Conservation (phyloP, 2,329 filamentous ascomycete species). For the Neoascochyta sp. region DNA sequence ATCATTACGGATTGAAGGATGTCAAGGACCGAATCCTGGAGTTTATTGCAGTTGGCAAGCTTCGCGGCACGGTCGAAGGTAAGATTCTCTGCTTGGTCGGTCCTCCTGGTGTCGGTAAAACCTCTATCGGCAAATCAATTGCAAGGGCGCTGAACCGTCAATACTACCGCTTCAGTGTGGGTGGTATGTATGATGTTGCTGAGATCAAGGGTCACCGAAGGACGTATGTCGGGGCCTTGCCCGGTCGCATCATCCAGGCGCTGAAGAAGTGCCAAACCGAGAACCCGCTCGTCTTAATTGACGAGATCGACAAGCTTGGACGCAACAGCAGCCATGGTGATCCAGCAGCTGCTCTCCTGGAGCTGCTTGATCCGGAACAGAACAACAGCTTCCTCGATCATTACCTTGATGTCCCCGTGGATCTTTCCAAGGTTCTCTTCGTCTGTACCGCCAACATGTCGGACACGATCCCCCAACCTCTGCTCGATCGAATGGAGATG, state of each 20-base stretch:
- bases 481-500: conserved; percentile 96
- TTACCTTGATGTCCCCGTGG: conserved; percentile 97
- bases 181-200: conserved; percentile 92
- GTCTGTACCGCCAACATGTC: conserved; percentile 99
- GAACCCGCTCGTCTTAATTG: conserved; percentile 92
- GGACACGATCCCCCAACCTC: conserved; percentile 89
- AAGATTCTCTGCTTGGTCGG: conserved; percentile 98
- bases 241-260: conserved; percentile 94
- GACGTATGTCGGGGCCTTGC: conserved; percentile 93
- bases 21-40: conserved; percentile 98
- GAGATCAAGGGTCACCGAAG: conserved; percentile 97
- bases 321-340: conserved; percentile 87
- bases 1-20: conserved; percentile 94
- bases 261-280: conserved; percentile 99
- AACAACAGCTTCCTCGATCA: conserved; percentile 97
- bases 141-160: conserved; percentile 89
- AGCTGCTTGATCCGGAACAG: conserved; percentile 93
- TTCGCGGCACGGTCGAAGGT: conserved; percentile 93
- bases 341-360: conserved; percentile 87
- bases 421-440: conserved; percentile 95
- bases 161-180: conserved; percentile 98
- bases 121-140: conserved; percentile 97
- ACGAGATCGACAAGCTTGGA: conserved; percentile 98
- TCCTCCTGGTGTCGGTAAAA: conserved; percentile 96
- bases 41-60: conserved; percentile 96